These are phyloP conservation scores for Trichosanthes cucumerina DNA, from an alignment of 306 rosid species.

Conservation along the genomic window DNA sequence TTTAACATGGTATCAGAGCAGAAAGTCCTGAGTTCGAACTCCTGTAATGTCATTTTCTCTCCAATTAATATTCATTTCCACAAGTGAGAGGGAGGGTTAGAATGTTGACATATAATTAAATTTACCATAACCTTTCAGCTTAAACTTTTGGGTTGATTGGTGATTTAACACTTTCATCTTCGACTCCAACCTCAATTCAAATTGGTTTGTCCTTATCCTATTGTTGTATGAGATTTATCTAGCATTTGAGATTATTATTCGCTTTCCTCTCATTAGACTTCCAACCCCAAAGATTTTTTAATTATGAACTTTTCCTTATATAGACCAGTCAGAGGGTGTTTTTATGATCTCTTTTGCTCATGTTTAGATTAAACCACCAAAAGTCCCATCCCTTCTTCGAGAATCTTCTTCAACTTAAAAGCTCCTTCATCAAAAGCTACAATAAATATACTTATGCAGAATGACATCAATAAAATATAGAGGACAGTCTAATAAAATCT, in stretches of 20 bases:
- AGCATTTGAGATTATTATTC: background rate
- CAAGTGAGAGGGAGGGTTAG: no score
- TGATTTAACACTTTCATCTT: no score
- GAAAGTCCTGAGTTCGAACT: no score
- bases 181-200: background rate
- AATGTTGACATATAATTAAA: no score
- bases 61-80: no score
- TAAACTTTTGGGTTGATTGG: no score
- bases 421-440: background rate
- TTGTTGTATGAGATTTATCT: background rate
- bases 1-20: no score
- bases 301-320: background rate
- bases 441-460: background rate
- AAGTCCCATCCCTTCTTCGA: background rate
- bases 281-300: background rate
- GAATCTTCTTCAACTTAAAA: background rate
- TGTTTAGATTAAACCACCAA: background rate
- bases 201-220: background rate
- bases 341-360: background rate
- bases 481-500: background rate
- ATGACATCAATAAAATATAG: background rate
- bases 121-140: no score
- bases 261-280: background rate
- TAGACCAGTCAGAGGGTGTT: background rate
- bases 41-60: no score